These are phyloP conservation scores for Quercus ilex DNA, from an alignment of 306 rosid species.

Conservation along the genomic window DNA sequence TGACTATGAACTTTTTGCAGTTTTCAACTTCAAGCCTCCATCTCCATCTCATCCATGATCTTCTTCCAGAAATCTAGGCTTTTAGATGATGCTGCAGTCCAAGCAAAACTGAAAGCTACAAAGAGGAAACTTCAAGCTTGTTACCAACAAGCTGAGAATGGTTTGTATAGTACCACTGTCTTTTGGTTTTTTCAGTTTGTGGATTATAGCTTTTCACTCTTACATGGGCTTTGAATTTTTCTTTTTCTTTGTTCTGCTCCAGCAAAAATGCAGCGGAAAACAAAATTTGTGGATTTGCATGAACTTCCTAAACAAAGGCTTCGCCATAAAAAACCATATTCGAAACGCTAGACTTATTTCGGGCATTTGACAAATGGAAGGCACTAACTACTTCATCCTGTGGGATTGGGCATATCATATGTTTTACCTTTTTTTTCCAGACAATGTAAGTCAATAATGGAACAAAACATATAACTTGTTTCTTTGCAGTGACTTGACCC, in stretches of 20 bases:
- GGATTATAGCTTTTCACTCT: not conserved
- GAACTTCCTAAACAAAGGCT: constrained; percentile 47
- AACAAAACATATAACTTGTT: not conserved
- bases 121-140: constrained; percentile 57
- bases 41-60: constrained; percentile 8
- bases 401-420: not conserved
- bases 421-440: not conserved
- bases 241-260: not conserved
- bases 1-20: not conserved
- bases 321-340: constrained; percentile 25
- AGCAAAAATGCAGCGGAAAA: constrained; percentile 53
- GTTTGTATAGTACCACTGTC: constrained; percentile 22
- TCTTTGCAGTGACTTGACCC: not conserved
- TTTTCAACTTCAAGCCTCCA: not conserved
- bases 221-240: not conserved
- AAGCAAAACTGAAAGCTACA: constrained; percentile 52
- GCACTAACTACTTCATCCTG: constrained; percentile 15
- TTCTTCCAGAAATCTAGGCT: constrained; percentile 23
- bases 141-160: constrained; percentile 49
- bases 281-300: constrained; percentile 40
- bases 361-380: constrained; percentile 36
- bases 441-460: not conserved
- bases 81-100: constrained; percentile 33
- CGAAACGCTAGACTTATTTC: constrained; percentile 27
- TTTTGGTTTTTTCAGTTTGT: not conserved